Evolutionary conservation across 345 rosid genomes (phyloP).

Genomic region (Rhizophora mangle): DNA sequence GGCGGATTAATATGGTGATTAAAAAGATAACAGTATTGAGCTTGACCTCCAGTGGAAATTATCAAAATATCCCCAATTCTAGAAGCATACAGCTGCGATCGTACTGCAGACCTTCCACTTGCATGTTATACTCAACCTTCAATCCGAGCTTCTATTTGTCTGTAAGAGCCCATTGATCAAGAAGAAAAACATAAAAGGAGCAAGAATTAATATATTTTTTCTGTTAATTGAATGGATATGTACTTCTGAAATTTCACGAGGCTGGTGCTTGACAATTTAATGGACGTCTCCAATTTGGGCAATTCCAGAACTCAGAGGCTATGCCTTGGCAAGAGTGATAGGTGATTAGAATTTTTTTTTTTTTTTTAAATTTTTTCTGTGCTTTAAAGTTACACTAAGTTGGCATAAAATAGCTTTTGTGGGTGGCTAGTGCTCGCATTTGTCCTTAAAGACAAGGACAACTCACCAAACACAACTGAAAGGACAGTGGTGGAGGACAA

Average conservation of each 20-base stretch:
- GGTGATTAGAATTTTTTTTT: slow-evolving; percentile 10
- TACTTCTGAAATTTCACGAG: too few relatives aligned
- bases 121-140: not conserved
- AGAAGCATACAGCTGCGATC: not conserved
- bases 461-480: slow-evolving; percentile 42
- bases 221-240: too few relatives aligned
- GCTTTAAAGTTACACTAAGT: slow-evolving; percentile 33
- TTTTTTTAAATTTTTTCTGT: not conserved
- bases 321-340: not conserved
- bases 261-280: too few relatives aligned
- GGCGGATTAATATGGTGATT: slow-evolving; percentile 40
- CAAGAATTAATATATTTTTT: too few relatives aligned
- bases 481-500: slow-evolving; percentile 50
- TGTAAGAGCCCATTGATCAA: too few relatives aligned
- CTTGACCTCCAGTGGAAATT: slow-evolving; percentile 28
- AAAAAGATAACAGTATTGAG: slow-evolving; percentile 18
- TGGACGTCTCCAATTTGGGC: too few relatives aligned
- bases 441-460: slow-evolving; percentile 45
- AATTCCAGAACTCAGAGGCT: not conserved
- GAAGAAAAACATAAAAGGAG: too few relatives aligned
- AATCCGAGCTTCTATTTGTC: too few relatives aligned
- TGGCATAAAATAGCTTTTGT: slow-evolving; percentile 28
- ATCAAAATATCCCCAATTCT: slow-evolving; percentile 20
- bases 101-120: not conserved
- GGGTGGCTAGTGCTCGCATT: slow-evolving; percentile 42